These are phyloP conservation scores for Podila clonocystis DNA, from an alignment of 192 early-diverging fungal species.

Conservation along the genomic window DNA sequence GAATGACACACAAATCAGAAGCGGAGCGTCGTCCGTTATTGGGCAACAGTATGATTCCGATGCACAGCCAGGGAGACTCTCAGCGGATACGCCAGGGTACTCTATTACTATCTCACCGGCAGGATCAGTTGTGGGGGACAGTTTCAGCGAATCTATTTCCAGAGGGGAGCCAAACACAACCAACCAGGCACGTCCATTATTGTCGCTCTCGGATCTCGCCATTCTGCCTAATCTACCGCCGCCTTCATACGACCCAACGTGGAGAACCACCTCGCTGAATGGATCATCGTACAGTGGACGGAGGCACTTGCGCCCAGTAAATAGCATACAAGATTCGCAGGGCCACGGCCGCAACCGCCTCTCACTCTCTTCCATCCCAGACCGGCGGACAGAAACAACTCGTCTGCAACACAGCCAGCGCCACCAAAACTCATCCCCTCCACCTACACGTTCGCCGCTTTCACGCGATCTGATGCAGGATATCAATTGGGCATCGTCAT, in stretches of 20 bases:
- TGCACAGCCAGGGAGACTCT: neutral
- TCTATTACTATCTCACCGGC: neutral
- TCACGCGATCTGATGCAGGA: neutral
- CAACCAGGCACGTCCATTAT: neutral
- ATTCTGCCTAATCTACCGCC: conserved; percentile 9
- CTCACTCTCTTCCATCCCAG: neutral
- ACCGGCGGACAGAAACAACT: conserved; percentile 6
- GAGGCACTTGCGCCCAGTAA: neutral
- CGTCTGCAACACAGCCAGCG: neutral
- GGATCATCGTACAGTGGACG: neutral
- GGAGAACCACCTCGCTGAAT: conserved; percentile 11
- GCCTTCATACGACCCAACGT: conserved; percentile 30
- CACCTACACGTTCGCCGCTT: neutral
- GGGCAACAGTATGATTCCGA: neutral
- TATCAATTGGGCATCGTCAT: neutral
- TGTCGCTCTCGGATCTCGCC: neutral
- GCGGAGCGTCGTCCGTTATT: neutral
- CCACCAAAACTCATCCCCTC: neutral
- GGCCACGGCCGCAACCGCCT: neutral
- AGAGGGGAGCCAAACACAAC: neutral
- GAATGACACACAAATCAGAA: neutral
- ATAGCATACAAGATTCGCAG: neutral
- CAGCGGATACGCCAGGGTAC: neutral
- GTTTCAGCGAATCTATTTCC: neutral
- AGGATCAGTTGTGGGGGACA: neutral